phyloP scores from a whole-genome alignment of 2,329 filamentous ascomycete genomes.

The Fusarium hainanense region DNA sequence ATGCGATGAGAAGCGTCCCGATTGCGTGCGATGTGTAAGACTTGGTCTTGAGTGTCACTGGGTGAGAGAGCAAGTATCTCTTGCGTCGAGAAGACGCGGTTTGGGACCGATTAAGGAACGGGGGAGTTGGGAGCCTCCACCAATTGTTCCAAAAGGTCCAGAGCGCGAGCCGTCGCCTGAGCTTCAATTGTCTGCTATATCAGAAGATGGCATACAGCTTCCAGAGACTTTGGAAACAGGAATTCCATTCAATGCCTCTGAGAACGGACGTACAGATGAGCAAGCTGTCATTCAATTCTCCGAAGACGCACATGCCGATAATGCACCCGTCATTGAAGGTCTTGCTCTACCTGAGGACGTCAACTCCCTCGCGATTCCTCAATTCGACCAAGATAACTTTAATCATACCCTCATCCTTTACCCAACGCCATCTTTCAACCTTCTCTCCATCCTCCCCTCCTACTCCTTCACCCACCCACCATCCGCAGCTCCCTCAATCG shows the following conservation, averaged over 20 bases:
- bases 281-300: not conserved
- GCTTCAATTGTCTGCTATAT: rapidly evolving
- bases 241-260: not conserved
- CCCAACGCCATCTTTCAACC: slow-evolving; percentile 6
- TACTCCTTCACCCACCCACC: slow-evolving; percentile 14
- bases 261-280: not conserved
- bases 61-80: not conserved
- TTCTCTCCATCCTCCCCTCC: slow-evolving; percentile 4
- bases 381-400: not conserved
- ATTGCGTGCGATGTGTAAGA: slow-evolving; percentile 1
- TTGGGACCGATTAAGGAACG: slow-evolving; percentile 9
- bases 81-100: slow-evolving; percentile 12
- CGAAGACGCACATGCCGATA: too few relatives aligned
- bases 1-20: slow-evolving; percentile 7
- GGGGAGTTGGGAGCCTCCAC: not conserved
- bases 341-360: not conserved
- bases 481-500: slow-evolving; percentile 5
- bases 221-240: rapidly evolving
- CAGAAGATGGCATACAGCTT: not conserved
- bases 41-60: not conserved
- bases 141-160: not conserved
- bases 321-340: not conserved
- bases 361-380: not conserved
- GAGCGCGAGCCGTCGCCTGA: not conserved
- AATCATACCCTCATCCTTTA: not conserved